phyloP scores from a whole-genome alignment of 352 stramenopile genomes.

The Elongisporangium prolatum region DNA sequence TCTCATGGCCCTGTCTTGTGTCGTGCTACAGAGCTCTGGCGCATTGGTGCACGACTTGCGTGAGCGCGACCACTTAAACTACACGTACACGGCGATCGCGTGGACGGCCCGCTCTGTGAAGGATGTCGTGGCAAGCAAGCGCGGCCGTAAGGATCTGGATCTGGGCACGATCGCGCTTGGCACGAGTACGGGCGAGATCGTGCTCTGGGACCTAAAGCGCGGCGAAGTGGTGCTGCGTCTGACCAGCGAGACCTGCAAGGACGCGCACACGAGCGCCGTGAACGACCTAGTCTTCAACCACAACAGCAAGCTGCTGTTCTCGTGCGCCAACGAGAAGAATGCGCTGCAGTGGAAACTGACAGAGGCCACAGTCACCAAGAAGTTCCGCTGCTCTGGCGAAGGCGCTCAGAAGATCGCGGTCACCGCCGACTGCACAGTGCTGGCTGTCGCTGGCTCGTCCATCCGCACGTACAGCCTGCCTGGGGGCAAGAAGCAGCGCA shows the following conservation, averaged over 20 bases:
- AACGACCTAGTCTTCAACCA: slow-evolving; percentile 71
- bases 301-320: slow-evolving; percentile 63
- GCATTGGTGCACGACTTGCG: slow-evolving; percentile 70
- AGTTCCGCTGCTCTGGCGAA: slow-evolving; percentile 50
- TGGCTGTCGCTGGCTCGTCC: slow-evolving; percentile 55
- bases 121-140: slow-evolving; percentile 37
- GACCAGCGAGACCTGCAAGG: slow-evolving; percentile 34
- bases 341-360: slow-evolving; percentile 75
- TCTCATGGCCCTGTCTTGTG: background rate
- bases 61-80: slow-evolving; percentile 80
- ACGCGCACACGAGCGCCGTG: slow-evolving; percentile 38
- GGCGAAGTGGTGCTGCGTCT: slow-evolving; percentile 63
- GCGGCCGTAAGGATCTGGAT: slow-evolving; percentile 22
- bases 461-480: slow-evolving; percentile 74
- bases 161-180: slow-evolving; percentile 66
- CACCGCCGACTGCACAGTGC: slow-evolving; percentile 51
- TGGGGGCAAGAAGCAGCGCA: slow-evolving; percentile 77
- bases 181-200: slow-evolving; percentile 55
- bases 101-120: slow-evolving; percentile 51
- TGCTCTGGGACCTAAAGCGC: slow-evolving; percentile 73
- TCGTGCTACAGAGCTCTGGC: slow-evolving; percentile 30
- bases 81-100: slow-evolving; percentile 74
- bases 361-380: slow-evolving; percentile 44
- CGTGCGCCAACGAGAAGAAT: slow-evolving; percentile 66
- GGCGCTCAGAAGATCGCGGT: slow-evolving; percentile 65